Percentiles rank a stretch among this genome's conserved stretches.
Evolutionary conservation across 768 basidiomycete species (phyloP).

Genomic region (Phaffia tasmanica): DNA sequence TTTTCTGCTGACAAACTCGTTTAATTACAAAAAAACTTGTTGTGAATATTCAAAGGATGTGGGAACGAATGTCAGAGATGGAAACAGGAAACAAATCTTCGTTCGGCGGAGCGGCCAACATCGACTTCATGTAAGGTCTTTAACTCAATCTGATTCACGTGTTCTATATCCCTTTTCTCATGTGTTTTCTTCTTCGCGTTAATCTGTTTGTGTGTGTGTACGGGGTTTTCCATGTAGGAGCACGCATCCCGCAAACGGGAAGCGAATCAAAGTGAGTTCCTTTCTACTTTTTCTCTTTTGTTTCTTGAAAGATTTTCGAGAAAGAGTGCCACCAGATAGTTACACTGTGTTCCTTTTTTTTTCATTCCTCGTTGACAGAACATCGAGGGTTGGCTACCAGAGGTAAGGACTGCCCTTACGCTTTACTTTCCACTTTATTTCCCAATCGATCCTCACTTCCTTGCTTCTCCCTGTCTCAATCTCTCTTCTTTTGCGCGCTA

Average conservation of each 20-base stretch:
- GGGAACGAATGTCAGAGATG: constrained; percentile 51
- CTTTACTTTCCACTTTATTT: neutral
- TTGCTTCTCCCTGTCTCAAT: too few relatives aligned
- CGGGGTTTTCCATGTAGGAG: constrained; percentile 29
- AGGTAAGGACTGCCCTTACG: neutral
- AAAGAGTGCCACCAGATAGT: neutral
- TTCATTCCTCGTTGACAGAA: neutral
- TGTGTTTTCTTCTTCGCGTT: too few relatives aligned
- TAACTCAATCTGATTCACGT: neutral
- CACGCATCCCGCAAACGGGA: constrained; percentile 69
- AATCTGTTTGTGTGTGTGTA: too few relatives aligned
- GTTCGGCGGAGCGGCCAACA: constrained; percentile 27
- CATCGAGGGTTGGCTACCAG: constrained; percentile 19
- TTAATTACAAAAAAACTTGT: neutral
- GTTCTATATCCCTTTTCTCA: neutral
- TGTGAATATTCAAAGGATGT: constrained; percentile 49
- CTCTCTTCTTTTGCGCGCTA: too few relatives aligned
- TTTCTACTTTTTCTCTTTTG: neutral
- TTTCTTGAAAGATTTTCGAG: neutral
- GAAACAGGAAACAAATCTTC: constrained; percentile 42
- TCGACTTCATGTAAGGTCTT: constrained; percentile 48
- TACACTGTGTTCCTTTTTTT: neutral
- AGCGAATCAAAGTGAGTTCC: constrained; percentile 55
- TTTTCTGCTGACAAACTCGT: neutral
- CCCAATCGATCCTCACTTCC: too few relatives aligned